Percentiles rank a stretch among this genome's conserved stretches.
These are phyloP conservation scores for Aspergillus hiratsukae DNA, from an alignment of 2,329 filamentous ascomycete genomes.

Conservation along the genomic window DNA sequence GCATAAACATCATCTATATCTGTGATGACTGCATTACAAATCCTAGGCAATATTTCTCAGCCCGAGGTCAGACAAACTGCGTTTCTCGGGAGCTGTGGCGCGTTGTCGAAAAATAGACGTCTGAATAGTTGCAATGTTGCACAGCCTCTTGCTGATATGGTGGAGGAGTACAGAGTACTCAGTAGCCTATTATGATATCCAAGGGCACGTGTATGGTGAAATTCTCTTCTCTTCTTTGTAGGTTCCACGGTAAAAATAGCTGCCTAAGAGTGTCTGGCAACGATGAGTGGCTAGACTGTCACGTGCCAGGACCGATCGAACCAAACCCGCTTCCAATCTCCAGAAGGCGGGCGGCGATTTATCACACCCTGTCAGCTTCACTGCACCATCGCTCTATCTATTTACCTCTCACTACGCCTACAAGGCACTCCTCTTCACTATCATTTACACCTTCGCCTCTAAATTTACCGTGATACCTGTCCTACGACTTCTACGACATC, in stretches of 20 bases:
- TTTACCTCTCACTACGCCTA: slow-evolving; percentile 5
- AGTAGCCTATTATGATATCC: background rate
- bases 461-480: background rate
- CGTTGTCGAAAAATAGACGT: no score
- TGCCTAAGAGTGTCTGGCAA: slow-evolving; percentile 13
- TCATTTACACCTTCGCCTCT: background rate
- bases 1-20: no score
- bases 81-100: background rate
- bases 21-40: no score
- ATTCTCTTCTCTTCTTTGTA: background rate
- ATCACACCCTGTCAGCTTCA: slow-evolving; percentile 24
- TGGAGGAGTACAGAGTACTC: no score
- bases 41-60: background rate
- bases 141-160: background rate
- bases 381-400: slow-evolving; percentile 8
- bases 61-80: background rate
- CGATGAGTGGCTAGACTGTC: slow-evolving; percentile 14
- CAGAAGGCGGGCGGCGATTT: slow-evolving; percentile 21
- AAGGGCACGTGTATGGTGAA: background rate
- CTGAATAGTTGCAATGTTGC: background rate
- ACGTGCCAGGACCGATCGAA: slow-evolving; percentile 23
- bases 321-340: slow-evolving; percentile 21
- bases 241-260: slow-evolving; percentile 10
- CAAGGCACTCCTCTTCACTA: slow-evolving; percentile 1
- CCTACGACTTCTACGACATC: slow-evolving; percentile 4